Percentiles rank a stretch among this genome's conserved stretches.
Conservation (phyloP, 2,329 filamentous ascomycete genomes). For the Dichotomopilus funicola region DNA sequence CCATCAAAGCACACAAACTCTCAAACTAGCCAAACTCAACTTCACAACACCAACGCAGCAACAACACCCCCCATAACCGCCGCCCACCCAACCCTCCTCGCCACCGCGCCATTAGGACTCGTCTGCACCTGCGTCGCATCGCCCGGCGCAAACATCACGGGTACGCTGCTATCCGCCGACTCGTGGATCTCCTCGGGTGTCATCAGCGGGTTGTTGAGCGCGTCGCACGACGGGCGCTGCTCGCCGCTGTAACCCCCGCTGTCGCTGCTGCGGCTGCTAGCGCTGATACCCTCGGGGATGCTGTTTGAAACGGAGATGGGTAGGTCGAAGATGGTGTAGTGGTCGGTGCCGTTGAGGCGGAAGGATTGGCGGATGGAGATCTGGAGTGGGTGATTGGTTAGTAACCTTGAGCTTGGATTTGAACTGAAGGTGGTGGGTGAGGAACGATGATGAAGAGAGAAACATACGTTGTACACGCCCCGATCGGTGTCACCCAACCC, state of each 20-base stretch:
- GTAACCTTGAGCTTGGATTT: neutral
- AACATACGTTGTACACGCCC: conserved; percentile 55
- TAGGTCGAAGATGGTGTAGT: conserved; percentile 65
- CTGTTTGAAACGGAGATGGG: conserved; percentile 62
- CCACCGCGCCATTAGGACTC: conserved; percentile 23
- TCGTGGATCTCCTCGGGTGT: conserved; percentile 39
- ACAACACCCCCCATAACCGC: conserved; percentile 27
- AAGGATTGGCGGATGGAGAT: conserved; percentile 68
- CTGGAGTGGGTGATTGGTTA: conserved; percentile 27
- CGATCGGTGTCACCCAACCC: conserved; percentile 41
- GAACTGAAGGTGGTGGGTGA: neutral
- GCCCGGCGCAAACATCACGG: conserved; percentile 46
- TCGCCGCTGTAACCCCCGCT: conserved; percentile 18
- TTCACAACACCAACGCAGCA: conserved; percentile 29
- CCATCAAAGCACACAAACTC: no score
- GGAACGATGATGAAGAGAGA: neutral
- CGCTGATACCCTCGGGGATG: conserved; percentile 35
- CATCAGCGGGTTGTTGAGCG: conserved; percentile 46
- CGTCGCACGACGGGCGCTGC: conserved; percentile 37
- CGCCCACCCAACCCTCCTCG: conserved; percentile 29
- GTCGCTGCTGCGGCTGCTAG: no score
- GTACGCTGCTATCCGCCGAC: conserved; percentile 37
- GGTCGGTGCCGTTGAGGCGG: conserved; percentile 54
- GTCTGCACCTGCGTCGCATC: conserved; percentile 41
- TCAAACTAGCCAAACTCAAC: neutral